Conservation (phyloP, 176 grass and related monocot species). For the Lolium perenne region DNA sequence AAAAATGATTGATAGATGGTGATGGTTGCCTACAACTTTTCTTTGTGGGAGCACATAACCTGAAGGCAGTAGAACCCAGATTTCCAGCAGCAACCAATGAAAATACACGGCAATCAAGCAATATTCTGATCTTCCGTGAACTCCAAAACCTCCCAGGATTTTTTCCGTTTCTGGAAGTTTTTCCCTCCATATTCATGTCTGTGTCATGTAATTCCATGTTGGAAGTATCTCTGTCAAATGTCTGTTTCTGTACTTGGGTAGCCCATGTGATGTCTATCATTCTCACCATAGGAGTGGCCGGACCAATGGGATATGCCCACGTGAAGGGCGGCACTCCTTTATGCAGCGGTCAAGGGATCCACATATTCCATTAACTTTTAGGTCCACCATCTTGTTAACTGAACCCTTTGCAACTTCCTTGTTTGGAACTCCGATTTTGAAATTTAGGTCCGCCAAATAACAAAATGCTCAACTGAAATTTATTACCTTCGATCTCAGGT, state of each 20-base stretch:
- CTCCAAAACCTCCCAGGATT: background rate
- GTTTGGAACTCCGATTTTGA: constrained; percentile 17
- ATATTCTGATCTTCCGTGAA: background rate
- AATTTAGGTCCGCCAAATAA: constrained; percentile 5
- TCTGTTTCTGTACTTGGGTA: constrained; percentile 29
- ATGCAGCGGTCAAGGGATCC: constrained; percentile 39
- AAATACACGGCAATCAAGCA: constrained; percentile 10
- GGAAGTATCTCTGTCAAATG: constrained; percentile 36
- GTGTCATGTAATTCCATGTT: background rate
- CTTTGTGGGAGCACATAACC: background rate
- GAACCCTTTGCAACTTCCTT: constrained; percentile 17
- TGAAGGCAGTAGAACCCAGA: background rate
- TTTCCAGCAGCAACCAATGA: background rate
- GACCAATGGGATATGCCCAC: constrained; percentile 52
- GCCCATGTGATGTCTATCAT: constrained; percentile 46
- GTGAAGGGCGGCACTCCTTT: constrained; percentile 52
- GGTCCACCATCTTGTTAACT: constrained; percentile 11
- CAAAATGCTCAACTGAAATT: constrained; percentile 1
- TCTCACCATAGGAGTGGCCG: constrained; percentile 32
- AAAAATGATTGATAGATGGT: constrained; percentile 1
- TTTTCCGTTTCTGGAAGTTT: constrained; percentile 15
- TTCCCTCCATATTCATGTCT: background rate
- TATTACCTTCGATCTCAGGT: constrained; percentile 25
- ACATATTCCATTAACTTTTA: constrained; percentile 35
- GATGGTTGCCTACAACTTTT: constrained; percentile 17